These are phyloP conservation scores for Vitis amurensis DNA, from an alignment of 164 flowering plant species.

Conservation along the genomic window DNA sequence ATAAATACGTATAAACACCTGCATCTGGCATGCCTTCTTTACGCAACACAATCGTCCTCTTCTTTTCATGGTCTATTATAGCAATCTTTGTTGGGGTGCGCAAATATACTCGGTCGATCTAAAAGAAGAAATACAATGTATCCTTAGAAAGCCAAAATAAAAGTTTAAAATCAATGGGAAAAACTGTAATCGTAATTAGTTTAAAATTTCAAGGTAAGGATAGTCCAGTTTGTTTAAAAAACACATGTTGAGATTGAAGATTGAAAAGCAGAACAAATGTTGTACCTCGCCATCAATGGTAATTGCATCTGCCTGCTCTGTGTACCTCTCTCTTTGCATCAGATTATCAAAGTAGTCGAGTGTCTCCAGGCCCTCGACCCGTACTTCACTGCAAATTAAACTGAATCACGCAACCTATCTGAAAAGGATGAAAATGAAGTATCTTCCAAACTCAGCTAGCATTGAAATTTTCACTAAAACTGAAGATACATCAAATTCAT, in stretches of 20 bases:
- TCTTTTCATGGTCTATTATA: conserved; percentile 90
- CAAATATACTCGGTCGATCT: conserved; percentile 76
- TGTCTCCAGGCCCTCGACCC: conserved; percentile 94
- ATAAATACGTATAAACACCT: conserved; percentile 36
- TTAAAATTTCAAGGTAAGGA: too few relatives aligned
- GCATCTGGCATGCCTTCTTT: conserved; percentile 85
- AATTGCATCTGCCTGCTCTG: conserved; percentile 92
- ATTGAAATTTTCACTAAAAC: background rate
- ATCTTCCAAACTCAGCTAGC: conserved; percentile 12
- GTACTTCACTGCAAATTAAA: conserved; percentile 80
- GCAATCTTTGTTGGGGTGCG: conserved; percentile 82
- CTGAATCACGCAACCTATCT: conserved; percentile 24
- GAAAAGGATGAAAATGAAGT: conserved; percentile 19
- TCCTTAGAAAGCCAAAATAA: background rate
- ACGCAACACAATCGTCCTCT: conserved; percentile 71
- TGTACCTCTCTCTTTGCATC: conserved; percentile 55
- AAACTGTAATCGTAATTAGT: too few relatives aligned
- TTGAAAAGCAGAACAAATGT: background rate
- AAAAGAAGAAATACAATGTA: conserved; percentile 3
- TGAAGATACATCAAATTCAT: background rate
- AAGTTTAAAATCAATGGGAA: too few relatives aligned
- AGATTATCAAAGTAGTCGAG: conserved; percentile 85
- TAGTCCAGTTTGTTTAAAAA: too few relatives aligned
- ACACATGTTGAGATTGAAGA: background rate
- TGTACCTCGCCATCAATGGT: conserved; percentile 89